Base-by-base conservation (phyloP, 495 filamentous ascomycete genomes). In the Penicillium angulare region DNA sequence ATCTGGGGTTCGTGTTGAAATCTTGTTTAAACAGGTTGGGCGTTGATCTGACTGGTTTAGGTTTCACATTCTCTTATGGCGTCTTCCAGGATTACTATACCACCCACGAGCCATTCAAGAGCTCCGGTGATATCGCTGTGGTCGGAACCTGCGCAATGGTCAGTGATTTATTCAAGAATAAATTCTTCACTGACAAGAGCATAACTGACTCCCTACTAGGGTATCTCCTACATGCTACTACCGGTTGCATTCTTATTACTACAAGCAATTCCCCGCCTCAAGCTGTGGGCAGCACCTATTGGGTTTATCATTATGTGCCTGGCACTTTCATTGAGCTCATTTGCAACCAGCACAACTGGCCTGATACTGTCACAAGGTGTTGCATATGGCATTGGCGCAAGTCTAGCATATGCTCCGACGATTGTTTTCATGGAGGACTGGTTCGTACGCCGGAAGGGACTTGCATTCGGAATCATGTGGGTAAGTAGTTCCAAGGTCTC, bases 21-120 rank as follows among this genome's bases (percentile, higher is more conserved):
- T n/a, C n/a, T n/a, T n/a, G n/a, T 31, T 31, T 6, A 7, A 31
- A 31, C n/a, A n/a, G n/a, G n/a, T n/a, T n/a, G n/a, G n/a, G n/a
- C n/a, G n/a, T n/a, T n/a, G n/a, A n/a, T n/a, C n/a, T n/a, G n/a
- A n/a, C n/a, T n/a, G n/a, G n/a, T 23, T 5, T 43, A 86, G 83
- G 85, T 24, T 87, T 87, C 60, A 75, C 83, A 3, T 83, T 80
- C 52, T 75, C 81, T 0, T 88, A 78, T 48, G 83, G 83, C 26
- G 63, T 85, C 9, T 84, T 85, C 34, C 79, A 84, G 52, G 71
- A 75, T 18, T 83, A 84, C 57, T 85, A 82, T 51, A 64, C 49
- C 33, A 70, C 66, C 12, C 71, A 79, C 57, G 48, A 65, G 59
- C 76, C 68, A 51, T 85, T 72, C 70, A 22, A 53, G 7, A 73